phyloP scores from a whole-genome alignment of 78 protist genomes.

The Dictyostelium capitatum region DNA sequence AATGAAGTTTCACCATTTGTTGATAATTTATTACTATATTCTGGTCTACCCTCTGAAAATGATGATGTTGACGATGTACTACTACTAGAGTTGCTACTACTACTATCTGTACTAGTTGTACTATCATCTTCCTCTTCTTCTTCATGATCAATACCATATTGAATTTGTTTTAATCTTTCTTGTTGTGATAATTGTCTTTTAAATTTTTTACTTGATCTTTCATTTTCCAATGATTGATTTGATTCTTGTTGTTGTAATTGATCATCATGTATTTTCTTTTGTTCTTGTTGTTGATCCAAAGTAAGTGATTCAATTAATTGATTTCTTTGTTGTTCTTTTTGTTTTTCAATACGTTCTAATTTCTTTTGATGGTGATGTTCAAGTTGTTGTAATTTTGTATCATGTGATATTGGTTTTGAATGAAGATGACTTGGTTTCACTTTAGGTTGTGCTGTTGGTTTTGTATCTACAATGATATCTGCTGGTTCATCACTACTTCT shows the following conservation, averaged over 20 bases:
- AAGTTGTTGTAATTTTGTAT: not conserved
- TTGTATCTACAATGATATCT: not conserved
- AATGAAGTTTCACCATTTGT: not conserved
- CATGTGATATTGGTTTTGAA: not conserved
- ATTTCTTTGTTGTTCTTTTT: conserved; percentile 3
- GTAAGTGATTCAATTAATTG: not conserved
- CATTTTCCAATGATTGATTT: conserved; percentile 3
- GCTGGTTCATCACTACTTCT: not conserved
- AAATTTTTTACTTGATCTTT: conserved; percentile 5
- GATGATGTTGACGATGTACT: not conserved
- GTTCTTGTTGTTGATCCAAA: not conserved
- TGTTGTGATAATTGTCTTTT: conserved; percentile 10
- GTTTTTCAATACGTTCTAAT: not conserved
- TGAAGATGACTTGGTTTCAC: not conserved
- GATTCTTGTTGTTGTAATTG: conserved; percentile 5
- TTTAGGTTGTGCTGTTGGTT: not conserved
- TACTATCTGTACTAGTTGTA: not conserved
- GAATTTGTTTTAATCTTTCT: conserved; percentile 4
- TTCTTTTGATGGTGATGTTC: conserved; percentile 5
- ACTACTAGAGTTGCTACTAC: not conserved
- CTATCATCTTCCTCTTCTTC: not conserved
- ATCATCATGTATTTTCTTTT: conserved; percentile 12
- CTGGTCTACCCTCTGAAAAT: not conserved
- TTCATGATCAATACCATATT: not conserved
- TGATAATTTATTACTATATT: not conserved